Conservation (phyloP, 1,139 yeast species). For the Scheffersomyces insectosa region DNA sequence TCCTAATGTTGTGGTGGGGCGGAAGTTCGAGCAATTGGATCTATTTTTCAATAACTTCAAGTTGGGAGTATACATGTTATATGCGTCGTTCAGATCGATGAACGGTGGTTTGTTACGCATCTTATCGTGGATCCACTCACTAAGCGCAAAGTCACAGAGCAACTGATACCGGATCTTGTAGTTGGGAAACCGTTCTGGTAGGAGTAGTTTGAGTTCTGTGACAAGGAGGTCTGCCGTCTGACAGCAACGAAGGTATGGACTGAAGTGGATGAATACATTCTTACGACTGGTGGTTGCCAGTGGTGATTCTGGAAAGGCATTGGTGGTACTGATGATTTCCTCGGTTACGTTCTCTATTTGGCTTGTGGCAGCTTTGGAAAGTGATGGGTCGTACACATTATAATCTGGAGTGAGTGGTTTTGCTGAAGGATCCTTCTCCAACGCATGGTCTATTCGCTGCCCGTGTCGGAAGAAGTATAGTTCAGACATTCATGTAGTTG, state of each 20-base stretch:
- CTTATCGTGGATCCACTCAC: conserved; percentile 51
- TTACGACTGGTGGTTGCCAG: conserved; percentile 23
- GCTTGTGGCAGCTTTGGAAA: conserved; percentile 29
- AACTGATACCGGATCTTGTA: conserved; percentile 41
- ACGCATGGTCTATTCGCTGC: conserved; percentile 44
- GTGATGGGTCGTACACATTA: conserved; percentile 42
- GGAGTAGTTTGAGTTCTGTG: conserved; percentile 26
- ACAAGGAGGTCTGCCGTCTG: conserved; percentile 46
- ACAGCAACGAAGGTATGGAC: conserved; percentile 48
- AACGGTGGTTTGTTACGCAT: conserved; percentile 49
- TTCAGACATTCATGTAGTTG: conserved; percentile 30
- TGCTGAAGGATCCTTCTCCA: conserved; percentile 25
- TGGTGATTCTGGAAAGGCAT: conserved; percentile 21
- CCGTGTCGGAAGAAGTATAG: conserved; percentile 50
- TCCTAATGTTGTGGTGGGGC: conserved; percentile 49
- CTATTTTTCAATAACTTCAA: conserved; percentile 38
- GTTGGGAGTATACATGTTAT: conserved; percentile 51
- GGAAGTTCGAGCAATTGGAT: conserved; percentile 39
- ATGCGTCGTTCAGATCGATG: conserved; percentile 47
- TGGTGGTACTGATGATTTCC: conserved; percentile 27
- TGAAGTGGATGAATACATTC: conserved; percentile 43
- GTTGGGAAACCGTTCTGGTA: conserved; percentile 28
- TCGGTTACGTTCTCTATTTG: conserved; percentile 34
- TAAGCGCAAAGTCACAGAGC: conserved; percentile 47
- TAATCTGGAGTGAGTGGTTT: conserved; percentile 31